Conservation (phyloP, 495 filamentous ascomycete species). For the Evansstolkia leycettana region DNA sequence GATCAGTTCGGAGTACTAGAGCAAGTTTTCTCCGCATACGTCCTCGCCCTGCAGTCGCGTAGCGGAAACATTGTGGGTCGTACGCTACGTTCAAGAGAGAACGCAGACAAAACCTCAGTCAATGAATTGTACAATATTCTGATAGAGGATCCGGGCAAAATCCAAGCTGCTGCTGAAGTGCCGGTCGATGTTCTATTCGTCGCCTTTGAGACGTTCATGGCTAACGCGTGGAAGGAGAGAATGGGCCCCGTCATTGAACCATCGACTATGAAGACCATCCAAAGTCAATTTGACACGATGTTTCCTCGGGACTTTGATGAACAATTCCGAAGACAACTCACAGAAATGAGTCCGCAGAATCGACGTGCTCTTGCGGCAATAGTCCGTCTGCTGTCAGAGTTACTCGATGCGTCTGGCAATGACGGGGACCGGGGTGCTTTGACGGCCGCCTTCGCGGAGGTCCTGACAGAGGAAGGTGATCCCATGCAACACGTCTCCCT, state of each 20-base stretch:
- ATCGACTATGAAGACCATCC: conserved; percentile 53
- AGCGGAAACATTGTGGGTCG: conserved; percentile 78
- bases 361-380: conserved; percentile 75
- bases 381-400: conserved; percentile 73
- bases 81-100: conserved; percentile 53
- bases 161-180: conserved; percentile 61
- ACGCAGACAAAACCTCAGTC: conserved; percentile 64
- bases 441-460: conserved; percentile 81
- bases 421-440: conserved; percentile 86
- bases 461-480: conserved; percentile 65
- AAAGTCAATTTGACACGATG: conserved; percentile 59
- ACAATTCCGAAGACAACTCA: conserved; percentile 62
- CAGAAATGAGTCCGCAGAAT: conserved; percentile 83
- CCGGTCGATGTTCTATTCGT: conserved; percentile 83
- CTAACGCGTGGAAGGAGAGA: conserved; percentile 75
- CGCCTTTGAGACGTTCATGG: conserved; percentile 89
- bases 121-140: conserved; percentile 89
- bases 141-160: conserved; percentile 64
- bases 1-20: conserved; percentile 57
- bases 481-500: conserved; percentile 80
- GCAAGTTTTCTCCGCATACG: conserved; percentile 74
- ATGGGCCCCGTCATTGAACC: conserved; percentile 71
- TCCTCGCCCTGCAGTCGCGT: conserved; percentile 65
- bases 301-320: conserved; percentile 74
- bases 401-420: conserved; percentile 88